Base-by-base conservation (phyloP, 495 filamentous ascomycete genomes). In the Rhypophila decipiens region DNA sequence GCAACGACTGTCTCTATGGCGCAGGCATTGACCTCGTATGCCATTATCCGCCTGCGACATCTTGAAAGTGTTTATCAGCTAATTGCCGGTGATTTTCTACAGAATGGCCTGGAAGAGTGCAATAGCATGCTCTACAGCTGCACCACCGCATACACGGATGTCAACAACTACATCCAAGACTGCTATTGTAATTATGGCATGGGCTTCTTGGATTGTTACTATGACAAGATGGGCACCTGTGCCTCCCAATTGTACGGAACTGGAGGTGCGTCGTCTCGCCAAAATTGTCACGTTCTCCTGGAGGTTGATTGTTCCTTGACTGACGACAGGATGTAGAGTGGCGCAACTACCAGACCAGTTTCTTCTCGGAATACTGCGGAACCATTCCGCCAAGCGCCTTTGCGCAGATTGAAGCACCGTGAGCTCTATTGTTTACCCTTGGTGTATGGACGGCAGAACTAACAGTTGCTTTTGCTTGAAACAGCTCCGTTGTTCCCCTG, bases 161-260 rank as follows among this genome's bases (percentile, higher is more conserved):
- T 47, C 39, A 34, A 46, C 21, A 23, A 23, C 17, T 27, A 31
- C 9, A 29, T 17, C 27, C 43, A 33, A 1, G 39, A 46, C 5
- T 62, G 56, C 19, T 44, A 44, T 39, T 63, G 59, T 48, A 44
- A 18, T 19, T 50, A 51, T 38, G 56, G 56, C 34, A 44, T 51
- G 22, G 21, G 42, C 24, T 59, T 56, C 27, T 47, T 57, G 1
- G 39, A 55, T 42, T 59, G 53, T 39, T 46, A 38, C 41, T 57
- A 27, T 23, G 39, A 33, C 13, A 39, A 38, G 12, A 8, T 59
- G 3, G 47, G 42, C 2, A 46, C 46, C 2, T 59, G 59, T 17
- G 31, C 47, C 24, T 34, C 42, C 24, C 43, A 52, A 22, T 7
- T 39, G 2, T n/a, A 41, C 3, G 39, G 44, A 8, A 46, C 41